Percentiles rank a stretch among this genome's conserved stretches.
Evolutionary conservation across 768 basidiomycete species (phyloP).

Genomic region (Lactifluus volemus): DNA sequence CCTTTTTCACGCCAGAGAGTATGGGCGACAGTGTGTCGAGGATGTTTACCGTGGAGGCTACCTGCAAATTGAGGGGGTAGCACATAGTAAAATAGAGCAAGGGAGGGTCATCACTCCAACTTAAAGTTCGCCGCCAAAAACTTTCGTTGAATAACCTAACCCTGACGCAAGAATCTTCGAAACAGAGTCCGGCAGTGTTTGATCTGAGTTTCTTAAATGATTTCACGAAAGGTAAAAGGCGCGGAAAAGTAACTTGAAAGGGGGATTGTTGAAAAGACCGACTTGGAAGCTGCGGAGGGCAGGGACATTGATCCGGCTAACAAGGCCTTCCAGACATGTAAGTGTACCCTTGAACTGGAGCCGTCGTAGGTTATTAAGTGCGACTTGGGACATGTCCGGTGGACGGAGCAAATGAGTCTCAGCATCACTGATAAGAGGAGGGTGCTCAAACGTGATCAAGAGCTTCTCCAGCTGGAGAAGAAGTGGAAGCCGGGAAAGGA

Average conservation of each 20-base stretch:
- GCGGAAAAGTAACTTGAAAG: background rate
- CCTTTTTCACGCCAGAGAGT: background rate
- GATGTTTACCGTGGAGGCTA: background rate
- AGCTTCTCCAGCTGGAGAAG: background rate
- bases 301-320: background rate
- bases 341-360: background rate
- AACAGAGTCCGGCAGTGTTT: no score
- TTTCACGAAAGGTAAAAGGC: no score
- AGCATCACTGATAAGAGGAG: background rate
- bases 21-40: background rate
- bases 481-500: background rate
- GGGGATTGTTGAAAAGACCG: background rate
- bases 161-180: no score
- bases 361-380: background rate
- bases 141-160: no score
- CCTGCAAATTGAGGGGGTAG: background rate
- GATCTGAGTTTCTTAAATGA: background rate
- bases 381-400: background rate
- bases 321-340: background rate
- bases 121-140: no score
- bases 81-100: background rate
- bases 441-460: background rate
- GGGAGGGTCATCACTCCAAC: no score
- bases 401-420: background rate
- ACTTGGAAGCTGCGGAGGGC: no score